Conservation (phyloP, 2,329 filamentous ascomycete genomes). For the Fusarium sp. region DNA sequence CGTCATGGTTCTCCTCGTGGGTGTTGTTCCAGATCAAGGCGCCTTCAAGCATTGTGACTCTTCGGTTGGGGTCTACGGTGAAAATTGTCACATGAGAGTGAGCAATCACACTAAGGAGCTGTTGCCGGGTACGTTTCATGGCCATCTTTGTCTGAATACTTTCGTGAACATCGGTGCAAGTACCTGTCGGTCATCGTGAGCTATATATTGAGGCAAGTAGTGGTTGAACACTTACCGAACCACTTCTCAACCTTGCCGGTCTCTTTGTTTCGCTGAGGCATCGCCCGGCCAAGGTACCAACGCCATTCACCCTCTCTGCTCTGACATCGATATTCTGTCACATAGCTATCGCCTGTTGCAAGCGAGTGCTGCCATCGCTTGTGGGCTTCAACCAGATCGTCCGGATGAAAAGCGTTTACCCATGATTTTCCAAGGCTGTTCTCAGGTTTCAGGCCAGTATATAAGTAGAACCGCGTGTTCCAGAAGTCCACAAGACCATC, state of each 20-base stretch:
- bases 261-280: constrained; percentile 73
- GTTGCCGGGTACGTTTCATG: constrained; percentile 74
- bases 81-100: constrained; percentile 82
- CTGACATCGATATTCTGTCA: constrained; percentile 76
- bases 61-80: constrained; percentile 71
- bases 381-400: constrained; percentile 69
- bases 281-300: constrained; percentile 81
- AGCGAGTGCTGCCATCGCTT: constrained; percentile 72
- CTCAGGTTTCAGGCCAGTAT: constrained; percentile 74
- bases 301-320: constrained; percentile 76
- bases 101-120: constrained; percentile 77
- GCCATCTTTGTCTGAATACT: constrained; percentile 74
- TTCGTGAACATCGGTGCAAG: constrained; percentile 83
- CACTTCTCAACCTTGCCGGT: constrained; percentile 78
- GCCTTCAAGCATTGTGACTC: constrained; percentile 77
- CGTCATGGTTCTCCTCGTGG: constrained; percentile 53
- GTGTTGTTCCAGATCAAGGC: constrained; percentile 67
- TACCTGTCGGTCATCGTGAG: constrained; percentile 52
- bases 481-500: constrained; percentile 78
- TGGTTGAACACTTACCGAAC: constrained; percentile 66
- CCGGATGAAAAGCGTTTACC: constrained; percentile 74
- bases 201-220: not conserved
- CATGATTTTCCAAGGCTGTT: constrained; percentile 72
- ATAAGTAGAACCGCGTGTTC: constrained; percentile 82
- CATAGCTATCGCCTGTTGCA: constrained; percentile 74